These are phyloP conservation scores for Jatropha podagrica DNA, from an alignment of 441 rosid genomes.

Conservation along the genomic window DNA sequence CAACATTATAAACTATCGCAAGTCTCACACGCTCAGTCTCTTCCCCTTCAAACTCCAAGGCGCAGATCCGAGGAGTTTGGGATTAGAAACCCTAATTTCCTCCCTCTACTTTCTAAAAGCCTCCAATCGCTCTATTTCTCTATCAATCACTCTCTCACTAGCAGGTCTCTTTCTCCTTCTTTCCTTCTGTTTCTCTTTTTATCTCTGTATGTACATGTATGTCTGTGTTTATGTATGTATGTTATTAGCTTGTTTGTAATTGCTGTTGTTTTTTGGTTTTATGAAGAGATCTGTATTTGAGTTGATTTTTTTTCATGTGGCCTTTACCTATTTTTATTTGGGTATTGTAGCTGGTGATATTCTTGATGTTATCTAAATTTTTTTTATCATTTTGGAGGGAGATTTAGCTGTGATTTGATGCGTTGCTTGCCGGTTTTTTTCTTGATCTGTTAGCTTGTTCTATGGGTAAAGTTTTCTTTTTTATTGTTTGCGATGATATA, in stretches of 20 bases:
- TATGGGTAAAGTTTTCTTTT: neutral
- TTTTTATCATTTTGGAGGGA: neutral
- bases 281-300: neutral
- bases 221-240: neutral
- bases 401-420: conserved; percentile 18
- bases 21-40: neutral
- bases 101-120: conserved; percentile 8
- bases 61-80: conserved; percentile 91
- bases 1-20: conserved; percentile 16
- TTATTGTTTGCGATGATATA: neutral
- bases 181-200: neutral
- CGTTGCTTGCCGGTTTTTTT: neutral
- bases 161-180: conserved; percentile 35
- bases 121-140: conserved; percentile 8
- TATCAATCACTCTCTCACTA: conserved; percentile 7
- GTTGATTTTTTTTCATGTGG: conserved; percentile 8
- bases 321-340: neutral
- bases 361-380: neutral
- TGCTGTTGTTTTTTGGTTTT: neutral
- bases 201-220: neutral
- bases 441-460: conserved; percentile 9
- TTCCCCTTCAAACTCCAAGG: conserved; percentile 62
- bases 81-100: conserved; percentile 37
- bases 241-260: neutral
- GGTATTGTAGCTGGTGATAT: neutral